Base-by-base conservation (phyloP, 768 basidiomycete genomes). In the Serendipita indica region DNA sequence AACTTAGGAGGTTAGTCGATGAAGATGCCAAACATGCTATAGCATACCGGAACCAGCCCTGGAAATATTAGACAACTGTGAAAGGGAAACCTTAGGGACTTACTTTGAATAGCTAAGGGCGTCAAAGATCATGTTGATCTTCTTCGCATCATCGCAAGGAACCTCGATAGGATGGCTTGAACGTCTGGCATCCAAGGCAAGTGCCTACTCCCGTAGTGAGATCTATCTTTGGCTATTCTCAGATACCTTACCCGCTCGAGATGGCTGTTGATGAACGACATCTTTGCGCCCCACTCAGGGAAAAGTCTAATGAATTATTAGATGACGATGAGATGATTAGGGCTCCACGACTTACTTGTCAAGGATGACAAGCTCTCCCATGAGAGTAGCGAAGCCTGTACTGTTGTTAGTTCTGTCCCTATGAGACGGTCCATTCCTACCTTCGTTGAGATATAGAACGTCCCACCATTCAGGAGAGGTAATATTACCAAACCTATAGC, bases 381-480 rank as follows among this genome's bases (percentile, higher is more conserved):
- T 84, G 80, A 84, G 64, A 25, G 58, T 89, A 3, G 89, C 87
- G 68, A 91, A 89, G n/a, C 89, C 85, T 81, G 54, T 37, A 57
- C 18, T 65, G 65, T n/a, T 65, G 58, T 62, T 61, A 62, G 18
- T 57, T 61, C 41, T 10, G 33, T 20, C 13, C 33, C n/a, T 37
- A 35, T 6, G 16, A n/a, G 7, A 4, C 13, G 25, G 14, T 33
- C 57, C n/a, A 14, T 5, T 39, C 20, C 32, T 52, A 79, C 81
- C 84, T 78, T 88, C 86, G 62, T 86, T 88, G 60, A 88, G 71
- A 69, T 86, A 87, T 49, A 89, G 75, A 68, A 86, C 83, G 62
- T 86, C 81, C 87, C 88, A 91, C 88, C 89, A 90, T 65, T 80
- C 80, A 90, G 93, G 92, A 0, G 90, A 94, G 3, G 88, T 85